phyloP scores from a whole-genome alignment of 352 stramenopile species.

The Phytopythium sindhum region DNA sequence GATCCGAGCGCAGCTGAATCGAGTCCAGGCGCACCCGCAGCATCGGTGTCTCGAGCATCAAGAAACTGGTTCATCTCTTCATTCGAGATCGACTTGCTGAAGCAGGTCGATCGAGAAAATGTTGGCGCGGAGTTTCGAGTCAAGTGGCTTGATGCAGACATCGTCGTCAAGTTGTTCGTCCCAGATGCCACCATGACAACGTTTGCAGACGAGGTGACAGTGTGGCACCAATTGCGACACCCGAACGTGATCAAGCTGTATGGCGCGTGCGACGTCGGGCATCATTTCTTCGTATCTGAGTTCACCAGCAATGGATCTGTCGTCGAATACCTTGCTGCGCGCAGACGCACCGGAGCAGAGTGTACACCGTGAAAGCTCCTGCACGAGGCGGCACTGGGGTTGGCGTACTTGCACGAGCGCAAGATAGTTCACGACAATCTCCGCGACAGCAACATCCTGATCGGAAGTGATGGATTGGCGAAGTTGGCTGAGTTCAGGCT shows the following conservation, averaged over 20 bases:
- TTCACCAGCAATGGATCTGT: not conserved
- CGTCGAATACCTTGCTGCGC: not conserved
- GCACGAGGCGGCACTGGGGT: not conserved
- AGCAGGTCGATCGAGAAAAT: not conserved
- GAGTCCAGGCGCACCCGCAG: not conserved
- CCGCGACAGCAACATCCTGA: not conserved
- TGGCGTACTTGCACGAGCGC: conserved; percentile 1
- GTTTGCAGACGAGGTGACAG: not conserved
- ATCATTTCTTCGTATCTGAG: not conserved
- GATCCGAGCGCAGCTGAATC: not conserved
- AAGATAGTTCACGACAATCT: not conserved
- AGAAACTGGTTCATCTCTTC: not conserved
- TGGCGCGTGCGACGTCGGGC: not conserved
- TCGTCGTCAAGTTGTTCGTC: not conserved
- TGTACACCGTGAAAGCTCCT: not conserved
- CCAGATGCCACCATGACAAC: not conserved
- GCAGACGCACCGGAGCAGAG: not conserved
- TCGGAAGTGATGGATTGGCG: not conserved
- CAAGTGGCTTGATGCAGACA: not conserved
- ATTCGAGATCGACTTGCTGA: not conserved
- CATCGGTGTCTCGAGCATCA: not conserved
- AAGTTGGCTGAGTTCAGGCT: not conserved
- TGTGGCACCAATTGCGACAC: not conserved
- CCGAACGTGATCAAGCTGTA: conserved; percentile 2
- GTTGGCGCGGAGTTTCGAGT: not conserved